Percentiles rank a stretch among this genome's conserved stretches.
These are phyloP conservation scores for Dendrobium huoshanense DNA, from an alignment of 106 monocot species.

Conservation along the genomic window DNA sequence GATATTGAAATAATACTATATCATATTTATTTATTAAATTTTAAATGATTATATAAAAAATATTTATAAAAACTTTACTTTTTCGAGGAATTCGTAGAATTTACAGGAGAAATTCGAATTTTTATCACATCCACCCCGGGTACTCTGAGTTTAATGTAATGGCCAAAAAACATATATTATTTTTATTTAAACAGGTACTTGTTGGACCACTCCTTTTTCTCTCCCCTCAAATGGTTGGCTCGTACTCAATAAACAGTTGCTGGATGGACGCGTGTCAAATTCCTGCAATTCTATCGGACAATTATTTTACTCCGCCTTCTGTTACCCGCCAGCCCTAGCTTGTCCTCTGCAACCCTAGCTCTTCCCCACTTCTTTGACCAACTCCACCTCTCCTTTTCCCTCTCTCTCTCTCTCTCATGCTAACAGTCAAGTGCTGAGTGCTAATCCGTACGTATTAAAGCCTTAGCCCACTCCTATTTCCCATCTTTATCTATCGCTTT, in stretches of 20 bases:
- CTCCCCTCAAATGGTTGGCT: too few species aligned
- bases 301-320: background rate
- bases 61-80: too few species aligned
- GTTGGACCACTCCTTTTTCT: too few species aligned
- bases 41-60: too few species aligned
- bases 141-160: too few species aligned
- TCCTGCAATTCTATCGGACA: background rate
- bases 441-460: constrained; percentile 1
- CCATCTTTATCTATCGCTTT: background rate
- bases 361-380: constrained; percentile 4
- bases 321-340: background rate
- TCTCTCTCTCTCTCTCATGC: background rate
- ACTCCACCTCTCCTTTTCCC: background rate
- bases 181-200: too few species aligned
- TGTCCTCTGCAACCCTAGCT: constrained; percentile 2
- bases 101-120: too few species aligned
- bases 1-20: too few species aligned
- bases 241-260: background rate
- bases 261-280: background rate
- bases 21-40: too few species aligned
- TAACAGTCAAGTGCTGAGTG: background rate
- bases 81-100: too few species aligned
- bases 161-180: too few species aligned
- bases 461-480: background rate
- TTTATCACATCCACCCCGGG: too few species aligned